phyloP scores from a whole-genome alignment of 2,329 filamentous ascomycete genomes.

The Trichothecium roseum region DNA sequence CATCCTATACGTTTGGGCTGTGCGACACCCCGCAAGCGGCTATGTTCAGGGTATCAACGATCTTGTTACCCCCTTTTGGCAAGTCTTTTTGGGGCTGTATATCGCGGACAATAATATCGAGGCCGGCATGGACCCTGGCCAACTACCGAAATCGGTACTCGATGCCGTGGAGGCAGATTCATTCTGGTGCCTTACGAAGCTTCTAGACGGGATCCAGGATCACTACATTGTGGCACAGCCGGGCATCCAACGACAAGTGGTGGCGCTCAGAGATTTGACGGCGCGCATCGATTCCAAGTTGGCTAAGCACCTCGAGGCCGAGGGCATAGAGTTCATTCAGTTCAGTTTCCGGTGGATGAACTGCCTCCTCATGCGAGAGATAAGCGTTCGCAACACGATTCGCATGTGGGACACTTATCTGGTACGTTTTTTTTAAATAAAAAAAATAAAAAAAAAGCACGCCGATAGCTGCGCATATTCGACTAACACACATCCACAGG shows the following conservation, averaged over 20 bases:
- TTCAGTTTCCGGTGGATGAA: slow-evolving; percentile 99
- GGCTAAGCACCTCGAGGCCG: slow-evolving; percentile 78
- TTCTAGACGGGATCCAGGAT: slow-evolving; percentile 97
- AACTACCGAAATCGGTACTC: slow-evolving; percentile 78
- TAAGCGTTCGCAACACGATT: slow-evolving; percentile 92
- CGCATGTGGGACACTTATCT: slow-evolving; percentile 99
- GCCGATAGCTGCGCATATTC: neutral
- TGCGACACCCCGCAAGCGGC: slow-evolving; percentile 90
- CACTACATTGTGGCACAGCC: slow-evolving; percentile 98
- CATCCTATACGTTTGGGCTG: slow-evolving; percentile 95
- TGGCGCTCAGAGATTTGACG: slow-evolving; percentile 79
- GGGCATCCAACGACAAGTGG: slow-evolving; percentile 89
- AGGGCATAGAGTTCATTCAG: slow-evolving; percentile 96
- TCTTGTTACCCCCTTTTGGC: slow-evolving; percentile 94
- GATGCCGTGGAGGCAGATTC: slow-evolving; percentile 96
- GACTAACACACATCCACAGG: slow-evolving; percentile 41
- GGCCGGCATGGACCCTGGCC: slow-evolving; percentile 91
- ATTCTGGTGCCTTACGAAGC: slow-evolving; percentile 96
- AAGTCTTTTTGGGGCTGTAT: slow-evolving; percentile 90
- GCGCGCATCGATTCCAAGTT: slow-evolving; percentile 76
- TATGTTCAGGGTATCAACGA: slow-evolving; percentile 99
- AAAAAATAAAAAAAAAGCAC: neutral
- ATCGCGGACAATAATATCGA: slow-evolving; percentile 91
- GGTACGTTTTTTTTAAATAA: slow-evolving; percentile 41
- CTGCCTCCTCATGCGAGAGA: slow-evolving; percentile 93